Evolutionary conservation across 352 stramenopile species (phyloP).

Genomic region (Plasmopara viticola): DNA sequence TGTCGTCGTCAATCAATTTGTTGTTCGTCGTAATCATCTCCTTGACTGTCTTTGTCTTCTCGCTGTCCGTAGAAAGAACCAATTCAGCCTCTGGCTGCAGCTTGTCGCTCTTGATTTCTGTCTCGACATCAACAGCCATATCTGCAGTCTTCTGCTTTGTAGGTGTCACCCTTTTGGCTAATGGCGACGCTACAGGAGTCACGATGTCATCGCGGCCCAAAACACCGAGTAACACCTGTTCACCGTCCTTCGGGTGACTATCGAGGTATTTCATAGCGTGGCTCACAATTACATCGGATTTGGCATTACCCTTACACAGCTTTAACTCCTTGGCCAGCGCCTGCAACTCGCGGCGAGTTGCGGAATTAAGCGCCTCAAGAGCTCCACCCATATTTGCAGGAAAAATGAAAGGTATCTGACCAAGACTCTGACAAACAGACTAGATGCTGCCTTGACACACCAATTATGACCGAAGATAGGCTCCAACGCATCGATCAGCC

Average conservation of each 20-base stretch:
- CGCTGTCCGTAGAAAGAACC: slow-evolving; percentile 1
- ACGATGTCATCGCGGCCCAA: slow-evolving; percentile 16
- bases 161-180: slow-evolving; percentile 7
- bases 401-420: neutral
- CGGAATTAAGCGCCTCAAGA: slow-evolving; percentile 27
- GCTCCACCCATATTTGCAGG: slow-evolving; percentile 12
- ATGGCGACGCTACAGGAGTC: slow-evolving; percentile 11
- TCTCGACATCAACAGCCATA: neutral
- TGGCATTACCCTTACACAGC: slow-evolving; percentile 58
- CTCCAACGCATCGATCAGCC: slow-evolving; percentile 16
- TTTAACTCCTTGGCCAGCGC: slow-evolving; percentile 55
- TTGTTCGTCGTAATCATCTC: slow-evolving; percentile 12
- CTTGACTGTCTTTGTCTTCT: slow-evolving; percentile 14
- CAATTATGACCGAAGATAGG: slow-evolving; percentile 12
- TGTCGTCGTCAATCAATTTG: slow-evolving; percentile 12
- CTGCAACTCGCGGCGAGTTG: slow-evolving; percentile 61
- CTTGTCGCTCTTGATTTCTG: slow-evolving; percentile 2
- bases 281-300: slow-evolving; percentile 57
- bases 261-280: slow-evolving; percentile 40
- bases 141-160: slow-evolving; percentile 10
- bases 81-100: slow-evolving; percentile 21
- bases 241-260: slow-evolving; percentile 31
- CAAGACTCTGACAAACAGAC: slow-evolving; percentile 3
- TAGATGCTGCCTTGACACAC: slow-evolving; percentile 10
- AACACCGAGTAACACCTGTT: slow-evolving; percentile 24